phyloP scores from a whole-genome alignment of 2,329 filamentous ascomycete species.

The Fusarium sp. region DNA sequence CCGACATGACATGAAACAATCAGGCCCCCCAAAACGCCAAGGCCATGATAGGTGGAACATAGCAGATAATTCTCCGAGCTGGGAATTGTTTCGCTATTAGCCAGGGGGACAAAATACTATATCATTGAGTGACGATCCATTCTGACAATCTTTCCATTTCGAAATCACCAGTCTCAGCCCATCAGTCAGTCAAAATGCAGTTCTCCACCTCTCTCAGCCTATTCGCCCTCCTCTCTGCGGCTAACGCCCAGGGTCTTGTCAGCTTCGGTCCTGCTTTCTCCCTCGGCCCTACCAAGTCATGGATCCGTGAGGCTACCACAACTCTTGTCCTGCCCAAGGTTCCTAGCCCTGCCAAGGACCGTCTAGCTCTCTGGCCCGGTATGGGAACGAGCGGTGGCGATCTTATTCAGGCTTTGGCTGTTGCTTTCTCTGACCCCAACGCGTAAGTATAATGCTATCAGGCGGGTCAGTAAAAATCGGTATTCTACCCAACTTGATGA shows the following conservation, averaged over 20 bases:
- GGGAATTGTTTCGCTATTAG: too few relatives aligned
- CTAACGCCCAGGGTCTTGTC: conserved; percentile 4
- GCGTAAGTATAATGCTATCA: not conserved
- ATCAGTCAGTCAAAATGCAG: conserved; percentile 6
- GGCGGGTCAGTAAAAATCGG: too few relatives aligned
- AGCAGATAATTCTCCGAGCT: too few relatives aligned
- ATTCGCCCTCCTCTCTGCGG: conserved; percentile 4
- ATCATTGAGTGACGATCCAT: too few relatives aligned
- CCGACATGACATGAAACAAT: too few relatives aligned
- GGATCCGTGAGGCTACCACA: conserved; percentile 37
- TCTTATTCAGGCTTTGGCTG: conserved; percentile 36
- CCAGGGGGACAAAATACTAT: too few relatives aligned
- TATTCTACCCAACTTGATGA: too few relatives aligned
- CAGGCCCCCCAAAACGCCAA: too few relatives aligned
- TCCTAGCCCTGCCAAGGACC: conserved; percentile 25
- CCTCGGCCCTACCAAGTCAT: conserved; percentile 33
- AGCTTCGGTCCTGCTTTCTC: conserved; percentile 37
- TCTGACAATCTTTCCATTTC: too few relatives aligned
- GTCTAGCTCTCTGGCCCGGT: conserved; percentile 34
- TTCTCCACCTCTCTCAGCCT: conserved; percentile 5
- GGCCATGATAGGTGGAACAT: too few relatives aligned
- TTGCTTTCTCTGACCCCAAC: conserved; percentile 31
- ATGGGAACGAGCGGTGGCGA: conserved; percentile 37
- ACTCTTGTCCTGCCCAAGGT: conserved; percentile 32
- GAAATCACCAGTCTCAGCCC: too few relatives aligned